Percentiles rank a stretch among this genome's conserved stretches.
Evolutionary conservation across 441 rosid species (phyloP).

Genomic region (Eruca vesicaria): DNA sequence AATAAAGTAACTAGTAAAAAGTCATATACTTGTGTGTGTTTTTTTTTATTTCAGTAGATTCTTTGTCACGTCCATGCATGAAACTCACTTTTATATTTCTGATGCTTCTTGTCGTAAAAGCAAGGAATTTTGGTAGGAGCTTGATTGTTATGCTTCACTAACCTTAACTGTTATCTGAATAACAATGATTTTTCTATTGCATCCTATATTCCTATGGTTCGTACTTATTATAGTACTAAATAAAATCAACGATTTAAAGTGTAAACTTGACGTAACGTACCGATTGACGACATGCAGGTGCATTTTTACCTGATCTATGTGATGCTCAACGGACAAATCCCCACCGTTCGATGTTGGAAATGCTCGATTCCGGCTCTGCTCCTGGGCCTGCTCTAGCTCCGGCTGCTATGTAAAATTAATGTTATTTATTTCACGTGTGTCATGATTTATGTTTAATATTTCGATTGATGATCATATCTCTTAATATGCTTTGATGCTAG

Average conservation of each 20-base stretch:
- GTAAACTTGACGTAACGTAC: constrained; percentile 13
- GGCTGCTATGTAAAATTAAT: constrained; percentile 29
- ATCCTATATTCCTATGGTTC: neutral
- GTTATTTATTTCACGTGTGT: neutral
- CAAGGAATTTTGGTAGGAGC: constrained; percentile 20
- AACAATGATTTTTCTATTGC: neutral
- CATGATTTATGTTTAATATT: neutral
- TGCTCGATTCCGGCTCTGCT: constrained; percentile 60
- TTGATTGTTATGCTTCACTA: constrained; percentile 20
- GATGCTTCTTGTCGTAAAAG: constrained; percentile 22
- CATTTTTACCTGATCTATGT: constrained; percentile 77
- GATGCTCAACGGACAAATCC: constrained; percentile 54
- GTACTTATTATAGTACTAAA: neutral
- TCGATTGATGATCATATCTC: neutral
- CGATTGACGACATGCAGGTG: constrained; percentile 50
- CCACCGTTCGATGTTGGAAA: constrained; percentile 71
- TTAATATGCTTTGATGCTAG: neutral
- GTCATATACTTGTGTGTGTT: neutral
- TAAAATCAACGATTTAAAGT: neutral
- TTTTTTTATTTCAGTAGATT: neutral
- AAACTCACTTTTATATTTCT: neutral
- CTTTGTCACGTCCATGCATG: neutral
- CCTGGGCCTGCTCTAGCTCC: constrained; percentile 46
- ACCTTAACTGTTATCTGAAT: neutral
- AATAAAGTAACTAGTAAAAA: neutral